A percentile compares a stretch with the other conserved stretches of the same genome.
These are phyloP conservation scores for Aspergillus sclerotioniger DNA, from an alignment of 495 filamentous ascomycete genomes.

Conservation along the genomic window DNA sequence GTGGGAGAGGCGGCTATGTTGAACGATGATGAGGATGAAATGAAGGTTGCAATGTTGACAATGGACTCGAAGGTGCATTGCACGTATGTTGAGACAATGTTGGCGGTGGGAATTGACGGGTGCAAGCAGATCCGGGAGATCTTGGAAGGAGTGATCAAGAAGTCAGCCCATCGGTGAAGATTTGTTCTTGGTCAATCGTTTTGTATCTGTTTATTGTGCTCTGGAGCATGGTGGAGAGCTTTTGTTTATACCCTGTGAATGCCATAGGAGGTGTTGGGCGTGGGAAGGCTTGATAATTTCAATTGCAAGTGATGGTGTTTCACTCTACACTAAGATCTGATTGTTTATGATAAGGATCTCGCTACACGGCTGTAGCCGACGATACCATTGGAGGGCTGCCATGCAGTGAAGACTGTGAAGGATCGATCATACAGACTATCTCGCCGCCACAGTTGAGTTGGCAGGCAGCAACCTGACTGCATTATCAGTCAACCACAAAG, in stretches of 20 bases:
- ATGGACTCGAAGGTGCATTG: conserved; percentile 82
- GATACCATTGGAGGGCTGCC: no score
- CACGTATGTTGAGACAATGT: conserved; percentile 80
- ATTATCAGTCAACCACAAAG: no score
- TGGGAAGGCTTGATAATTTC: conserved; percentile 13
- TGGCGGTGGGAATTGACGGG: conserved; percentile 87
- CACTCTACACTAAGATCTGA: no score
- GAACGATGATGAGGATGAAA: conserved; percentile 44
- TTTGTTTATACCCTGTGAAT: conserved; percentile 19
- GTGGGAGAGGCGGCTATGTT: conserved; percentile 38
- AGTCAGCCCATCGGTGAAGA: conserved; percentile 24
- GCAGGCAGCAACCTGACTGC: no score
- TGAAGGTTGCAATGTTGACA: conserved; percentile 73
- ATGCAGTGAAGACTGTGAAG: no score
- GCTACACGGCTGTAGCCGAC: no score
- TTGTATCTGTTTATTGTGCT: conserved; percentile 3
- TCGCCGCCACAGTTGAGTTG: no score
- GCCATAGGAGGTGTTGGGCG: conserved; percentile 21
- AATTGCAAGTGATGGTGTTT: background rate
- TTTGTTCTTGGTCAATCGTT: conserved; percentile 2
- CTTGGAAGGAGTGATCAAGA: conserved; percentile 57
- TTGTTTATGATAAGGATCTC: no score
- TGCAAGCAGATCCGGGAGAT: conserved; percentile 82
- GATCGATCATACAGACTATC: background rate
- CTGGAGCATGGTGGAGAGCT: conserved; percentile 11